Evolutionary conservation across 352 stramenopile genomes (phyloP).

Genomic region (Phytopythium ostracodes): DNA sequence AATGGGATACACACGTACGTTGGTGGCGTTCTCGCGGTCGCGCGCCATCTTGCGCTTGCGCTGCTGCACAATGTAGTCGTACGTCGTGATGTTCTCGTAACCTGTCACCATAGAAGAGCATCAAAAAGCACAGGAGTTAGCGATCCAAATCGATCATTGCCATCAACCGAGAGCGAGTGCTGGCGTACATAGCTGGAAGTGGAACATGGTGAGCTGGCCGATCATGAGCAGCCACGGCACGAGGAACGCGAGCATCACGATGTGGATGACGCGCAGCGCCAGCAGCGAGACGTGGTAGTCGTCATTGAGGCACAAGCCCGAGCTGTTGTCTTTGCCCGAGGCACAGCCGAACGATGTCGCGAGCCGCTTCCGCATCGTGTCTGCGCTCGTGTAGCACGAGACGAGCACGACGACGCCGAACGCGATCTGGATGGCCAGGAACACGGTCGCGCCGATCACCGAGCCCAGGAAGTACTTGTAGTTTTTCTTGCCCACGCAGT

Average conservation of each 20-base stretch:
- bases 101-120: conserved; percentile 20
- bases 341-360: conserved; percentile 67
- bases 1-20: conserved; percentile 70
- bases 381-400: conserved; percentile 38
- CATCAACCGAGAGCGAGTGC: neutral
- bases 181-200: conserved; percentile 81
- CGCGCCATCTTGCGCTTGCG: conserved; percentile 70
- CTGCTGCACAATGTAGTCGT: conserved; percentile 86
- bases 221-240: conserved; percentile 78
- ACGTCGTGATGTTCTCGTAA: conserved; percentile 80
- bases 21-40: conserved; percentile 36
- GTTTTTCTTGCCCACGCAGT: conserved; percentile 91
- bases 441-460: conserved; percentile 55
- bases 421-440: conserved; percentile 67
- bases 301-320: conserved; percentile 46
- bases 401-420: conserved; percentile 62
- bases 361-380: conserved; percentile 37
- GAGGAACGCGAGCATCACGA: conserved; percentile 60
- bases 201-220: conserved; percentile 71
- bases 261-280: conserved; percentile 58
- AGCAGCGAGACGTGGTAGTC: conserved; percentile 52
- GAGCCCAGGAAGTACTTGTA: conserved; percentile 78
- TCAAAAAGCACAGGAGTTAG: neutral
- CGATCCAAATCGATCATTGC: neutral
- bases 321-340: conserved; percentile 28